Evolutionary conservation across 768 basidiomycete species (phyloP), one percentile per base, ranked within the genome.

Genomic region (Terana coerulea): DNA sequence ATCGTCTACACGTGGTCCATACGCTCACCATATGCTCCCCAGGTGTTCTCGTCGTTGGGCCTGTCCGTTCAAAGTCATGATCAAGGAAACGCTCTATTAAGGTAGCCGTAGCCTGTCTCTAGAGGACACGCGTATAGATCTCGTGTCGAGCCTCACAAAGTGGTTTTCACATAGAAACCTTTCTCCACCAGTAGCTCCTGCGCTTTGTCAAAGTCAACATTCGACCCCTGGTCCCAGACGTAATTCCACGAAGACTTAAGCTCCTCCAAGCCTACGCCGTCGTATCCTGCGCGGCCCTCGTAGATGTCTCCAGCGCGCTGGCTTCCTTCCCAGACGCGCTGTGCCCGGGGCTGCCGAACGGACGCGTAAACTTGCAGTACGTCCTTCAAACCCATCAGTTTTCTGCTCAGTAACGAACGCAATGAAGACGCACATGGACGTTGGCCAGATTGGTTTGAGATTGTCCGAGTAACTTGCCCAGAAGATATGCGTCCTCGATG

Each of bases 401-500:
- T n/a, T n/a, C n/a, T n/a, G n/a, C n/a, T n/a, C n/a, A n/a, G n/a
- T 33, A 33, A 9, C 8, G 31, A 8, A 15, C 31, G 31, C 21
- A 26, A 37, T 15, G n/a, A 19, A 30, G 17, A 57, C 68, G 49
- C 53, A 75, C 80, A 52, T 71, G 65, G 22, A 82, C 59, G 54
- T 75, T 77, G 6, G 59, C 57, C 15, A 58, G 36, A 15, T 63
- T 69, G 1, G 75, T 73, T 48, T 68, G 58, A 3, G 75, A 69
- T 53, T 76, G 74, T 6, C 61, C 59, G 10, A 83, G 72, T 8
- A 83, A 64, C 11, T 70, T 66, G 36, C 70, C 72, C 4, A 84
- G 63, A 3, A 76, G 61, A 40, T 73, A 72, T 1, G 73, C 75
- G 53, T 83, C 82, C 57, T 83, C 81, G 22, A 83, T 70, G 2